Evolutionary conservation across 331 rosid genomes (phyloP).

Genomic region (Cucumis variabilis): DNA sequence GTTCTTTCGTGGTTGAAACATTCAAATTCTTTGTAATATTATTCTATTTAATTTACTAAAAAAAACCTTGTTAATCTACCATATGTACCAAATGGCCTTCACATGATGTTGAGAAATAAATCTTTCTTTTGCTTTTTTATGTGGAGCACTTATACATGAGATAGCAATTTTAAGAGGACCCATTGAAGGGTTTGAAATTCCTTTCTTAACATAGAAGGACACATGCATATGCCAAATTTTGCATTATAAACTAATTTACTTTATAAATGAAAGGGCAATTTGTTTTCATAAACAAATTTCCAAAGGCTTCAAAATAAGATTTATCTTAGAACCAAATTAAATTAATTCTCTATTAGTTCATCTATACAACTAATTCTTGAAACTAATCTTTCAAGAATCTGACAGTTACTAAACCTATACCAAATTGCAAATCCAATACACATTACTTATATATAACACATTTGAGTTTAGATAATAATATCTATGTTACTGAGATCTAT

Average conservation of each 20-base stretch:
- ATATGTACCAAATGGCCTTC: background rate
- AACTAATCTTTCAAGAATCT: background rate
- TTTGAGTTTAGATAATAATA: too few relatives aligned
- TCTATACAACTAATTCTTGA: too few relatives aligned
- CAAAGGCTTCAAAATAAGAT: background rate
- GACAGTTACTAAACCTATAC: too few relatives aligned
- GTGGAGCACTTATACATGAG: background rate
- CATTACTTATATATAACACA: background rate
- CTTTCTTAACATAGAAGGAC: slow-evolving; percentile 53
- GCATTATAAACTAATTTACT: background rate
- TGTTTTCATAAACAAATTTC: background rate
- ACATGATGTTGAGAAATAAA: slow-evolving; percentile 12
- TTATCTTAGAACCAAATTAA: too few relatives aligned
- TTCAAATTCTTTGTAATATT: too few relatives aligned
- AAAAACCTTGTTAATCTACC: background rate
- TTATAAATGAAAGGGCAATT: background rate
- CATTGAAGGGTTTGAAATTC: slow-evolving; percentile 38
- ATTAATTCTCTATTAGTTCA: too few relatives aligned
- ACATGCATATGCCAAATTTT: slow-evolving; percentile 6
- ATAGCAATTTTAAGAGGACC: slow-evolving; percentile 2
- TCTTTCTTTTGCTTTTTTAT: background rate
- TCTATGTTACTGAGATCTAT: too few relatives aligned
- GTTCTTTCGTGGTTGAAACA: too few relatives aligned
- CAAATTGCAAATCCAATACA: too few relatives aligned
- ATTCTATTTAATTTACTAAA: background rate